Conservation (phyloP, 2,329 filamentous ascomycete species). For the Cercospora sp. region DNA sequence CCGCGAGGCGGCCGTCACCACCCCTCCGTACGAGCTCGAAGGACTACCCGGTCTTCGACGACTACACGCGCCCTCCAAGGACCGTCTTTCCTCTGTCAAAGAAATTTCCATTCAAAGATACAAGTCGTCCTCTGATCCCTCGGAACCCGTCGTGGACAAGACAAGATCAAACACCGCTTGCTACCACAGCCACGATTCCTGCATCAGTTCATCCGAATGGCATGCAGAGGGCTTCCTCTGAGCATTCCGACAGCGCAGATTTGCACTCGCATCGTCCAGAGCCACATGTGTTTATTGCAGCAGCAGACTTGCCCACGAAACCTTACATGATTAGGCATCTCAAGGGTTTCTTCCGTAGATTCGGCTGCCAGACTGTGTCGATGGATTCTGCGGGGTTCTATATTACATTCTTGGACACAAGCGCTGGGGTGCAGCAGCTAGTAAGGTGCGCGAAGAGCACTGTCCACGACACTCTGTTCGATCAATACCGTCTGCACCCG, state of each 20-base stretch:
- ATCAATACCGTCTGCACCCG: neutral
- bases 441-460: neutral
- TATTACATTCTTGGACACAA: slow-evolving; percentile 3
- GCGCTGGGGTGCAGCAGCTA: neutral
- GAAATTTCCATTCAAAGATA: neutral
- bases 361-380: neutral
- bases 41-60: neutral
- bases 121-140: neutral
- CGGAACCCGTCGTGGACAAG: neutral
- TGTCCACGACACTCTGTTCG: neutral
- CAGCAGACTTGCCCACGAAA: neutral
- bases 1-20: neutral
- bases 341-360: neutral
- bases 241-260: neutral
- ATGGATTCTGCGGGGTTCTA: slow-evolving; percentile 3
- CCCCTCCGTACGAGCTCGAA: neutral
- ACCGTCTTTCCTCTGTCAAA: neutral
- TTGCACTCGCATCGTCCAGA: neutral
- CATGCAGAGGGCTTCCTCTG: neutral
- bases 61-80: neutral
- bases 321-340: neutral
- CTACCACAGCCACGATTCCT: neutral
- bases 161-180: neutral
- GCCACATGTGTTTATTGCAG: slow-evolving; percentile 9
- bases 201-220: neutral